Evolutionary conservation across 164 flowering plant species (phyloP), one percentile per base, ranked within the genome.

Genomic region (Chimonanthus salicifolius): DNA sequence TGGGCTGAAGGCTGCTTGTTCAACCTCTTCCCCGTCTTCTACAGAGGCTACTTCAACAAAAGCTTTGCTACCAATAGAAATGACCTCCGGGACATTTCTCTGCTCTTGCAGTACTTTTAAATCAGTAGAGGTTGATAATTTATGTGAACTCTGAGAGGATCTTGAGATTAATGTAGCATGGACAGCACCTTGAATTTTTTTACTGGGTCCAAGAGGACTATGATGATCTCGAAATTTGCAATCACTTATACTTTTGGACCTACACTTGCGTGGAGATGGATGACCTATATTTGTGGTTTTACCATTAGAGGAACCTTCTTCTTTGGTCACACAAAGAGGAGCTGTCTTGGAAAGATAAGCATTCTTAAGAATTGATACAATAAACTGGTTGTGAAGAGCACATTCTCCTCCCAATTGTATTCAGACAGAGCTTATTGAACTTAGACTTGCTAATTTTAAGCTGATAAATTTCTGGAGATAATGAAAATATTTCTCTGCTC

Each of bases 1-100:
- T 1, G 91, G 94, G 80, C 92, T 90, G 62, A 78, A 88, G 3
- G 84, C 79, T 60, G 76, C 54, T 76, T 92, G 97, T 74, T 94
- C 97, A 66, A 91, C 95, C 82, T 94, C 98, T 82, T 94, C 98
- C 20, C 98, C 97, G 51, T 90, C 94, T 83, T 94, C 98, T 33
- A 88, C 94, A 9, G 98, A 89, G 9, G 71, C 82, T 65, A 88
- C 88, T 80, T 91, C 94, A 67, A 67, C 80, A 3, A 85, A 89
- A 45, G 92, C 94, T 68, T 87, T 83, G 79, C 98, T 91, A 47
- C 88, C 87, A 16, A 85, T 87, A 70, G 94, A 89, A 80, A 79
- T 70, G 81, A 91, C 70, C 76, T 88, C 90, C 60, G 9, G 60
- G 4, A n/a, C 60, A 54, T n/a, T 15, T 54, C 16, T 13, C 60